Conservation (phyloP, 1,284 basidiomycete species). For the Cutaneotrichosporon dermatis region DNA sequence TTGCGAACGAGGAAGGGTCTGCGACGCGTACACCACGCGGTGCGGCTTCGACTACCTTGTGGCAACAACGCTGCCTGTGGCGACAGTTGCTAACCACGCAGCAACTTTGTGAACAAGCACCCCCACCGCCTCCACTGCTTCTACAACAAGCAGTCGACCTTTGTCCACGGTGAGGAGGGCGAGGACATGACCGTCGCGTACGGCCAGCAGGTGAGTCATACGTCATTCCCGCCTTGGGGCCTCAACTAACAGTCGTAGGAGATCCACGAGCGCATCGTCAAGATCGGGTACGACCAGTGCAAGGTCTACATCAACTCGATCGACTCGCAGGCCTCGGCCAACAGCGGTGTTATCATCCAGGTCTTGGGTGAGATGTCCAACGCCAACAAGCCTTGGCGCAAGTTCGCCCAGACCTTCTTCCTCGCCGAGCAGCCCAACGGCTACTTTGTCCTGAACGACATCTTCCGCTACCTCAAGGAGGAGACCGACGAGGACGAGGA, state of each 20-base stretch:
- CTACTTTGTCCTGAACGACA: constrained; percentile 99
- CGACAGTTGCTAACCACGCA: constrained; percentile 22
- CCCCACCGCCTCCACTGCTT: constrained; percentile 96
- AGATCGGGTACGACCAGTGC: constrained; percentile 90
- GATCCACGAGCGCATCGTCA: constrained; percentile 93
- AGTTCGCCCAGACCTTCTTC: constrained; percentile 99
- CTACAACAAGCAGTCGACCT: constrained; percentile 96
- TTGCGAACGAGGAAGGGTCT: neutral
- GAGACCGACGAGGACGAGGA: constrained; percentile 73
- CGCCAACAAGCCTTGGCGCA: constrained; percentile 80
- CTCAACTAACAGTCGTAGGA: constrained; percentile 57
- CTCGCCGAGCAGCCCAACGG: constrained; percentile 98
- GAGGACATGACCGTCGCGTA: constrained; percentile 80
- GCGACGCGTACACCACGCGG: too few relatives aligned
- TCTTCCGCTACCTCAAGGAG: constrained; percentile 98
- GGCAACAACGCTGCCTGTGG: neutral
- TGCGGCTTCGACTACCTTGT: too few relatives aligned
- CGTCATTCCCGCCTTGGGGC: neutral
- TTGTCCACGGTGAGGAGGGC: constrained; percentile 92
- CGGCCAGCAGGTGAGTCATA: constrained; percentile 74
- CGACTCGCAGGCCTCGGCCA: constrained; percentile 86
- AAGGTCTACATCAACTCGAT: constrained; percentile 97
- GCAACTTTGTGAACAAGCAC: constrained; percentile 94
- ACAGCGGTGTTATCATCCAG: constrained; percentile 96
- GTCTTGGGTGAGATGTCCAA: constrained; percentile 99